These are phyloP conservation scores for Zygoascus bituminiphila DNA, from an alignment of 805 yeast genomes.

Conservation along the genomic window DNA sequence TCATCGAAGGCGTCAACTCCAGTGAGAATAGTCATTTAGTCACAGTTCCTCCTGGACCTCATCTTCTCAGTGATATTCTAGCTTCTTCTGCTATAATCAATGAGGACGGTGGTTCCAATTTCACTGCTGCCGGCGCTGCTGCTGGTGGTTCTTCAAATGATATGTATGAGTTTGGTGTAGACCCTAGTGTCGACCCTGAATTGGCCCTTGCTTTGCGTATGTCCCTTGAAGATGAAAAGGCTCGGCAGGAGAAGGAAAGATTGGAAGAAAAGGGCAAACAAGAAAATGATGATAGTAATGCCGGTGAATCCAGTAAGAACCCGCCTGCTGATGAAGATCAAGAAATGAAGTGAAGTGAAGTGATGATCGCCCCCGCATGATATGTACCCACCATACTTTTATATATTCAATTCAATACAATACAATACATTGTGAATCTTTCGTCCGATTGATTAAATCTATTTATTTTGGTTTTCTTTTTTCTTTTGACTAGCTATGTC, in stretches of 20 bases:
- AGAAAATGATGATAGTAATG: constrained; percentile 8
- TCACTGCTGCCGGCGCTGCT: constrained; percentile 31
- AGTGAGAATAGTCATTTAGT: constrained; percentile 63
- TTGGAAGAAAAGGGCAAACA: constrained; percentile 11
- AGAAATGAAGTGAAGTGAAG: constrained; percentile 9
- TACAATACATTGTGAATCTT: no score
- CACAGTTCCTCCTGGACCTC: constrained; percentile 82
- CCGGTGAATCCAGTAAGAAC: constrained; percentile 1
- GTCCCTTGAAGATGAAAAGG: constrained; percentile 90
- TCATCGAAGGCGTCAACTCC: constrained; percentile 59
- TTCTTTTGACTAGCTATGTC: constrained; percentile 6
- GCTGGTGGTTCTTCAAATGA: constrained; percentile 26
- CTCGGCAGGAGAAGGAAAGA: constrained; percentile 67
- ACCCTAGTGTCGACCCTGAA: constrained; percentile 93
- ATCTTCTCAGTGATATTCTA: constrained; percentile 71
- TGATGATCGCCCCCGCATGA: neutral
- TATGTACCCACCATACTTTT: neutral
- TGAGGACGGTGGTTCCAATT: constrained; percentile 39
- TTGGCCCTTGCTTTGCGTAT: constrained; percentile 90
- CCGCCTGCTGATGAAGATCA: constrained; percentile 4
- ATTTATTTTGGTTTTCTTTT: neutral
- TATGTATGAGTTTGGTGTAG: constrained; percentile 58
- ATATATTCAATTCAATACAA: neutral
- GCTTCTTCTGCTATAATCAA: constrained; percentile 66
- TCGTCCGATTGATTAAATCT: neutral